Evolutionary conservation across 257 asterid genomes (phyloP), one percentile per base, ranked within the genome.

Genomic region (Solanum bulbocastanum): DNA sequence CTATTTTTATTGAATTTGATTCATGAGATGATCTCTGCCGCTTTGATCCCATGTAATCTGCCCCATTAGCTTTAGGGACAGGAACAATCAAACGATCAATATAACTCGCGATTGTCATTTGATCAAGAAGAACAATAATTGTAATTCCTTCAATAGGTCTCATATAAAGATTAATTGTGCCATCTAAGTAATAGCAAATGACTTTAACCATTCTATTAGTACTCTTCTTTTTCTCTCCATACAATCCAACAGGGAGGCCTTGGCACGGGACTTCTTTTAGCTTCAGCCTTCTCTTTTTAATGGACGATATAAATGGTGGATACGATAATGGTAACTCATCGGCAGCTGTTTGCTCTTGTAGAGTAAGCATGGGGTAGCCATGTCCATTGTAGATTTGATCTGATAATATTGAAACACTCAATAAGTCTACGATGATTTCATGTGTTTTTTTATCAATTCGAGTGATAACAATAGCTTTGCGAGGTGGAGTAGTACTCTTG

Each of bases 61-160:
- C 93, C 4, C 96, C 96, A 4, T 90, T 88, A 10, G 90, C 92
- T 89, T 95, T 95, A 4, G 98, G 98, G 86, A 95, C 93, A 0
- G 97, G 96, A 72, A 93, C 90, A 66, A 88, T 73, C 10, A 76
- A 20, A 4, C 96, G 6, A 93, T 96, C 99, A 0, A 60, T 82
- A 85, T 75, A 95, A 1, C 89, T 91, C 0, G 72, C 13, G 82
- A 94, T 90, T 52, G 83, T 93, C 98, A 94, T 95, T 87, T 74
- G 83, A 87, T 95, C 98, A 85, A 96, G 94, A 90, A 93, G 96
- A 87, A 96, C 94, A 18, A 93, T 49, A 15, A 90, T 85, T 0
- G 91, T 92, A 4, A 96, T 88, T 23, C 96, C 98, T 87, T 96
- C 98, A 10, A 95, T 93, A 52, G 96, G 96, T 91, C 96, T 94